These are phyloP conservation scores for Ormosia semicastrata DNA, from an alignment of 306 rosid species.

Conservation along the genomic window DNA sequence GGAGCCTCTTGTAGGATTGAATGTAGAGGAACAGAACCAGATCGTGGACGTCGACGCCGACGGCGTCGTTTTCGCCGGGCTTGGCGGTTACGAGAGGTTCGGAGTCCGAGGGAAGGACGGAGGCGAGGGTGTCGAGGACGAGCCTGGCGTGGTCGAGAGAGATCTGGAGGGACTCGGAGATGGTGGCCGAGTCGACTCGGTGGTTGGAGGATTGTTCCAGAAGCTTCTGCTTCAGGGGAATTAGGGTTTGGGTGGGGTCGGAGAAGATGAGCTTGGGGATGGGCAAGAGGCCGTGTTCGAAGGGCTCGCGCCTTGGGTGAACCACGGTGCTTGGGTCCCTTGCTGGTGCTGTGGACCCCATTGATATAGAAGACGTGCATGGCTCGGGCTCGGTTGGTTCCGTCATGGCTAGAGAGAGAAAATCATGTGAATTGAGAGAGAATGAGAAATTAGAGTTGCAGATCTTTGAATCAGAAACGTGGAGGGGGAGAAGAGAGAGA, in stretches of 20 bases:
- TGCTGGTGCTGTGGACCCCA: conserved; percentile 23
- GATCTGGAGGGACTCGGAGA: conserved; percentile 91
- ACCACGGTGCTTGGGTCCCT: conserved; percentile 59
- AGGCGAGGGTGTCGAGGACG: conserved; percentile 78
- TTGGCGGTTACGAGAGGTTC: conserved; percentile 62
- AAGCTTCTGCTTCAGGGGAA: conserved; percentile 76
- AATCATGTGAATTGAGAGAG: neutral
- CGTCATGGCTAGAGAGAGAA: conserved; percentile 57
- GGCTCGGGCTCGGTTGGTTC: conserved; percentile 68
- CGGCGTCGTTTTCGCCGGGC: conserved; percentile 50
- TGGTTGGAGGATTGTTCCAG: conserved; percentile 43
- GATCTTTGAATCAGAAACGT: conserved; percentile 36
- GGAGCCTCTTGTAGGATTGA: conserved; percentile 89
- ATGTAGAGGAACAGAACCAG: conserved; percentile 86
- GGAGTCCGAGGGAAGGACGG: conserved; percentile 67
- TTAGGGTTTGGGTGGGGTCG: conserved; percentile 97
- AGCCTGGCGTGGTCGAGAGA: conserved; percentile 79
- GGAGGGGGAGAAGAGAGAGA: conserved; percentile 24
- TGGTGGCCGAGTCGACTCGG: conserved; percentile 54
- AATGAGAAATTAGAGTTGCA: conserved; percentile 27
- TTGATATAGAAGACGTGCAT: conserved; percentile 43
- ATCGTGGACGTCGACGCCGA: conserved; percentile 74
- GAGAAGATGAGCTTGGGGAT: conserved; percentile 82
- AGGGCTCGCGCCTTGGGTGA: conserved; percentile 88
- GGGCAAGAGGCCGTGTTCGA: conserved; percentile 93